Conservation (phyloP, 2,329 filamentous ascomycete genomes). For the Ophiostoma sp. region DNA sequence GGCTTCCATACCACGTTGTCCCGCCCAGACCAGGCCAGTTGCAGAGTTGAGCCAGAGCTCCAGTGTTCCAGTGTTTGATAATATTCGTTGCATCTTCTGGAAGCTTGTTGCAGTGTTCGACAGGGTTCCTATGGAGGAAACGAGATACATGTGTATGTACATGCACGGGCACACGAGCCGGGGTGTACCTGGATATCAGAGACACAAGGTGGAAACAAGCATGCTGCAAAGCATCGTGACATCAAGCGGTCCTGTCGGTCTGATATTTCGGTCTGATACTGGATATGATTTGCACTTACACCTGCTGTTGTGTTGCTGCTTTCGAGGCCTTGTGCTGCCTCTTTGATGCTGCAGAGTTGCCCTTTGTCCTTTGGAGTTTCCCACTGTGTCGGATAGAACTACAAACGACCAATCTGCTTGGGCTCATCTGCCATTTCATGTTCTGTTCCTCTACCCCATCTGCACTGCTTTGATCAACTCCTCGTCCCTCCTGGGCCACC, state of each 20-base stretch:
- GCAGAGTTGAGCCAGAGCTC: conserved; percentile 13
- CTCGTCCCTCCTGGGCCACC: background rate
- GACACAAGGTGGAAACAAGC: background rate
- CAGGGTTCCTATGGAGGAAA: background rate
- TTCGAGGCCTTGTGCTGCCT: no score
- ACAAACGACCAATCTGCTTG: background rate
- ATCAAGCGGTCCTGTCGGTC: background rate
- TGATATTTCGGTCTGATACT: background rate
- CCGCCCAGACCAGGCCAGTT: conserved; percentile 20
- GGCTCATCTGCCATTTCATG: background rate
- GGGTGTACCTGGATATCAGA: background rate
- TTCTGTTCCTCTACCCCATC: background rate
- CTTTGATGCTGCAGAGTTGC: background rate
- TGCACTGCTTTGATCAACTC: background rate
- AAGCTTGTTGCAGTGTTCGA: conserved; percentile 23
- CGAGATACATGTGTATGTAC: no score
- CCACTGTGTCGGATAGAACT: background rate
- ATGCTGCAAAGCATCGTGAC: background rate
- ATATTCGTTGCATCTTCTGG: conserved; percentile 24
- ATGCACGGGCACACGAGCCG: background rate
- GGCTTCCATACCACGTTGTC: conserved; percentile 22
- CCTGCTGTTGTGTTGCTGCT: background rate
- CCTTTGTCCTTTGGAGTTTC: no score
- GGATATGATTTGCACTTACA: background rate
- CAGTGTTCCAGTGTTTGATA: background rate